Percentiles rank a stretch among this genome's conserved stretches.
phyloP scores from a whole-genome alignment of 2,329 filamentous ascomycete genomes.

The Fusarium secorum region DNA sequence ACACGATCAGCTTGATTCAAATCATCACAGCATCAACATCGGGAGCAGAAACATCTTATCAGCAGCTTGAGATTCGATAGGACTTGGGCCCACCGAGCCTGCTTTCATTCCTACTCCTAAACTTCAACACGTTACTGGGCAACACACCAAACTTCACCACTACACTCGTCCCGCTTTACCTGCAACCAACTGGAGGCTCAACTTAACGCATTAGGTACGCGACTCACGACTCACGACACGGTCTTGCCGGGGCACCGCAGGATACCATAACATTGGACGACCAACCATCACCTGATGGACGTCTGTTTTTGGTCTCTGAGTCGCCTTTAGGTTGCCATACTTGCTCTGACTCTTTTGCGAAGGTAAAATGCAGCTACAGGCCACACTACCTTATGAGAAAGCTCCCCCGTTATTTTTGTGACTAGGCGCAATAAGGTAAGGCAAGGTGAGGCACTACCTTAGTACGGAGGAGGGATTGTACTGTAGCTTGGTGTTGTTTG shows the following conservation, averaged over 20 bases:
- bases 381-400: conserved; percentile 18
- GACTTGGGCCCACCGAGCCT: neutral
- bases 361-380: neutral
- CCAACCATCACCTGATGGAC: conserved; percentile 7
- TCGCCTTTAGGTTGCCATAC: neutral
- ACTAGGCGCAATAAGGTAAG: neutral
- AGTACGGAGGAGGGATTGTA: neutral
- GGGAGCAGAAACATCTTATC: neutral
- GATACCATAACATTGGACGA: neutral
- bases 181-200: conserved; percentile 15
- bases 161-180: conserved; percentile 18
- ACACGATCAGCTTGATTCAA: conserved; percentile 26
- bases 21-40: conserved; percentile 9
- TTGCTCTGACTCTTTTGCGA: neutral
- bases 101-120: conserved; percentile 20
- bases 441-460: neutral
- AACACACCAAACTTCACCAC: conserved; percentile 19
- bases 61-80: neutral
- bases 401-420: neutral
- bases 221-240: conserved; percentile 16
- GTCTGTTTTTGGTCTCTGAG: neutral
- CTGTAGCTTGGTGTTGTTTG: neutral
- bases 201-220: conserved; percentile 16
- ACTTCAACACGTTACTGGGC: conserved; percentile 22
- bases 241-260: conserved; percentile 14